Conservation (phyloP, 1,284 basidiomycete species). For the Ustilago hordei region DNA sequence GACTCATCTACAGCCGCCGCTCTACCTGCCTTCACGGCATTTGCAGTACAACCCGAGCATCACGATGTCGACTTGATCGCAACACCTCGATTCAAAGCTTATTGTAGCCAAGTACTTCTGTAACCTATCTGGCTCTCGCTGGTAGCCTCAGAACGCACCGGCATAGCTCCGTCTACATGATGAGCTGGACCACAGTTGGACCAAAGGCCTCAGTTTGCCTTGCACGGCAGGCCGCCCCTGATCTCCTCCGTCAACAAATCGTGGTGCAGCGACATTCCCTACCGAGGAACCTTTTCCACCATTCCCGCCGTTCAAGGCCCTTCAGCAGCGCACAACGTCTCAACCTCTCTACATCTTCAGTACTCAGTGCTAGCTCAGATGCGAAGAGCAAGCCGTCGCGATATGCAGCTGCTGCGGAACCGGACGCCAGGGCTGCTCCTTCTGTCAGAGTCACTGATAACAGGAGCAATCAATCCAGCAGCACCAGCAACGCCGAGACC, state of each 20-base stretch:
- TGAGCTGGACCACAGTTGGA: slow-evolving; percentile 22
- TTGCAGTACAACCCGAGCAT: neutral
- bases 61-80: slow-evolving; percentile 6
- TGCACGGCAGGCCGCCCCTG: slow-evolving; percentile 14
- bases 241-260: slow-evolving; percentile 2
- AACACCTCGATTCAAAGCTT: neutral
- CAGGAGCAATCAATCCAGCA: slow-evolving; percentile 9
- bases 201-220: slow-evolving; percentile 18
- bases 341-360: slow-evolving; percentile 20
- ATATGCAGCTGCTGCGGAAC: neutral
- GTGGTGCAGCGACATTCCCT: slow-evolving; percentile 21
- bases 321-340: slow-evolving; percentile 14
- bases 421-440: slow-evolving; percentile 1
- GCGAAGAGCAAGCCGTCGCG: slow-evolving; percentile 11
- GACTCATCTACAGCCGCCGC: neutral
- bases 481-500: neutral
- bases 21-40: neutral
- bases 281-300: slow-evolving; percentile 34
- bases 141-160: neutral
- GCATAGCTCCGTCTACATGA: slow-evolving; percentile 1
- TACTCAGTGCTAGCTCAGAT: slow-evolving; percentile 1
- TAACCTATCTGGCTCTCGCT: neutral
- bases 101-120: neutral
- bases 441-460: slow-evolving; percentile 28
- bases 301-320: slow-evolving; percentile 24